phyloP scores from a whole-genome alignment of 192 early-diverging fungal species.

The Coemansia sp. region DNA sequence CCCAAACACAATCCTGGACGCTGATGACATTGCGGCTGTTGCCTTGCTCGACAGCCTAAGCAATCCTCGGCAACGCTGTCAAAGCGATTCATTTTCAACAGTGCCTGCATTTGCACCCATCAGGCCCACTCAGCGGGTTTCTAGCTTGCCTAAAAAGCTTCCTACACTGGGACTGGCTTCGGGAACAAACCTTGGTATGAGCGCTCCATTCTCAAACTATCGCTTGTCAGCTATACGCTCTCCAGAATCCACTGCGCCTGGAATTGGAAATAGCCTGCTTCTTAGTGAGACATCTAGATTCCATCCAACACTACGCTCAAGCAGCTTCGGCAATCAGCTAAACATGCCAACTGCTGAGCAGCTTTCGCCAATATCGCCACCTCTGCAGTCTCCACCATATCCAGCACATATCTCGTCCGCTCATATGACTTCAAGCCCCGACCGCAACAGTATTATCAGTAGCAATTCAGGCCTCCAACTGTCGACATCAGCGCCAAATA shows the following conservation, averaged over 20 bases:
- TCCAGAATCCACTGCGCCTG: slow-evolving; percentile 1
- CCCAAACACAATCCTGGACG: slow-evolving; percentile 10
- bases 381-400: not conserved
- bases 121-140: slow-evolving; percentile 1
- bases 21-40: slow-evolving; percentile 49
- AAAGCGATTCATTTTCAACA: slow-evolving; percentile 1
- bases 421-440: not conserved
- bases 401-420: not conserved
- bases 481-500: too few species aligned
- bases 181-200: too few species aligned
- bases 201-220: slow-evolving; percentile 29
- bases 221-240: slow-evolving; percentile 22
- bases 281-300: not conserved
- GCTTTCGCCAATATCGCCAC: not conserved
- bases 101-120: not conserved
- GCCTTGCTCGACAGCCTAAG: slow-evolving; percentile 49
- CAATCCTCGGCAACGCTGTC: slow-evolving; percentile 6
- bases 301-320: slow-evolving; percentile 20
- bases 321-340: not conserved
- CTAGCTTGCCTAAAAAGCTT: not conserved
- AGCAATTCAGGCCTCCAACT: too few species aligned
- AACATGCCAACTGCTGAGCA: not conserved
- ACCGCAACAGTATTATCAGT: too few species aligned
- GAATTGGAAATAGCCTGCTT: not conserved
- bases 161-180: not conserved